Percentiles rank a stretch among this genome's conserved stretches.
phyloP scores from a whole-genome alignment of 352 stramenopile genomes.

The Pythium chondricola region DNA sequence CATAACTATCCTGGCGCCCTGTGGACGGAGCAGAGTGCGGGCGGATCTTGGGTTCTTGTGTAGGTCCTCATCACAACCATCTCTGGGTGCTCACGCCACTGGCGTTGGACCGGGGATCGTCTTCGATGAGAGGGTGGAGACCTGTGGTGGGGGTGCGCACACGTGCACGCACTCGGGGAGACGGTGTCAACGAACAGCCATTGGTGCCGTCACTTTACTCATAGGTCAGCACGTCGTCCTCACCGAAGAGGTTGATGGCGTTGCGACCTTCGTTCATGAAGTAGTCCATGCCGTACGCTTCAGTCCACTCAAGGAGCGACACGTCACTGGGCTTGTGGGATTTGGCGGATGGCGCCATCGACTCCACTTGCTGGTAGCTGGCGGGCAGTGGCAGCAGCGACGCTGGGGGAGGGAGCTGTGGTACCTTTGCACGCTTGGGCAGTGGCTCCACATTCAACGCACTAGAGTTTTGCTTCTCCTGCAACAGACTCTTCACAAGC shows the following conservation, averaged over 20 bases:
- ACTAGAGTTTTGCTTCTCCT: constrained; percentile 34
- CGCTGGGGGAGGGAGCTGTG: constrained; percentile 3
- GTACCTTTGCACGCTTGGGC: constrained; percentile 41
- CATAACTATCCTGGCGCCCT: no score
- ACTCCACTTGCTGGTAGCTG: constrained; percentile 23
- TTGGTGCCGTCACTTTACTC: constrained; percentile 41
- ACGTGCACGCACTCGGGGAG: no score
- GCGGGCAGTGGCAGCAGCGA: constrained; percentile 18
- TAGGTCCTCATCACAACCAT: no score
- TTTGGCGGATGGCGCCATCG: constrained; percentile 26
- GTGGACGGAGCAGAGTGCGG: no score
- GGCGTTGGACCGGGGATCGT: no score
- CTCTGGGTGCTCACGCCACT: no score
- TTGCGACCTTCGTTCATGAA: constrained; percentile 57
- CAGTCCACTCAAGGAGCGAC: constrained; percentile 72
- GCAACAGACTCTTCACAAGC: constrained; percentile 64
- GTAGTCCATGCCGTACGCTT: constrained; percentile 75
- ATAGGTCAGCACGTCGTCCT: constrained; percentile 38
- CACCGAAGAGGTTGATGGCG: constrained; percentile 46
- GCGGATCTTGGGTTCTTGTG: no score
- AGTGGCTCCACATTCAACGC: constrained; percentile 11
- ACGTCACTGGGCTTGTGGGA: constrained; percentile 49
- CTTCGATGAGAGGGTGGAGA: no score
- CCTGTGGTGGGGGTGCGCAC: no score
- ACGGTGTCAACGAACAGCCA: no score